Evolutionary conservation across 1,284 basidiomycete genomes (phyloP).

Genomic region (Kwoniella shivajii): DNA sequence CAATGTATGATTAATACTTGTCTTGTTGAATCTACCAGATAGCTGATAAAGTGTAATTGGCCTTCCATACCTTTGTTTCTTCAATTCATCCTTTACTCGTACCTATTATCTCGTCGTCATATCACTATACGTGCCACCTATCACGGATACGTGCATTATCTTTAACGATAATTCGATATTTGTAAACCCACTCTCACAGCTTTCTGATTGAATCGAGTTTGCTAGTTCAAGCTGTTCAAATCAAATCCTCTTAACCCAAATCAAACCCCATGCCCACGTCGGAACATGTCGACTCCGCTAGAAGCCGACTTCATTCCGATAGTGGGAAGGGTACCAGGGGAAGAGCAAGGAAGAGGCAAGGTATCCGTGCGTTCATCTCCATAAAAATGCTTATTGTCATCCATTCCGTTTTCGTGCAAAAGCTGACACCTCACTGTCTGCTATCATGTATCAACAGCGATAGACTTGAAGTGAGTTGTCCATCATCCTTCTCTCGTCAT

Average conservation of each 20-base stretch:
- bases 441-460: not conserved
- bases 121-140: not conserved
- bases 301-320: constrained; percentile 13
- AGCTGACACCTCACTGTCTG: not conserved
- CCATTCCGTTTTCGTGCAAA: no score
- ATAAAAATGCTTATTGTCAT: not conserved
- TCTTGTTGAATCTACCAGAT: no score
- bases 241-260: not conserved
- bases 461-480: not conserved
- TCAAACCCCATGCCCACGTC: constrained; percentile 25
- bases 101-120: not conserved
- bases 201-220: no score
- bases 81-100: not conserved
- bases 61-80: not conserved
- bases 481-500: not conserved
- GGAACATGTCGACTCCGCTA: constrained; percentile 26
- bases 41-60: not conserved
- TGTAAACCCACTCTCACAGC: no score
- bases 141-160: no score
- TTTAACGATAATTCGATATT: no score
- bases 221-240: not conserved
- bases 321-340: constrained; percentile 7
- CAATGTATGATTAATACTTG: no score
- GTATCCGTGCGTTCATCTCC: constrained; percentile 1
- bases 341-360: not conserved